phyloP scores from a whole-genome alignment of 1,284 basidiomycete genomes.

The Microbotryum scabiosae region DNA sequence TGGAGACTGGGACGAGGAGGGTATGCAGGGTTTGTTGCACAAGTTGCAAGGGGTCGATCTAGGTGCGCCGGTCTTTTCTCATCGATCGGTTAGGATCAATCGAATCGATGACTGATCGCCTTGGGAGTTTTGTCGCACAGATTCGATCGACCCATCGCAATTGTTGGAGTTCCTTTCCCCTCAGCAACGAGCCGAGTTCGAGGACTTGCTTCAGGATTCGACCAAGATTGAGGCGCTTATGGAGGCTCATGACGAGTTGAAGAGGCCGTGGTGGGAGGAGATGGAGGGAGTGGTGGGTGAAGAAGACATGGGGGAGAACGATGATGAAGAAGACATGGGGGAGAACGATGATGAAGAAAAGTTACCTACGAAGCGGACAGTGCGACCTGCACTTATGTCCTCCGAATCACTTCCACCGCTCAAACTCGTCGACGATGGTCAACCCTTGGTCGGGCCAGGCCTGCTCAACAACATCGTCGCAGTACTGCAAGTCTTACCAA shows the following conservation, averaged over 20 bases:
- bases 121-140: conserved; percentile 2
- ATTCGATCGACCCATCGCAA: conserved; percentile 45
- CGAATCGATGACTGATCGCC: background rate
- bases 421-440: conserved; percentile 3
- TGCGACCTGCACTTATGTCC: conserved; percentile 2
- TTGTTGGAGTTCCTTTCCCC: conserved; percentile 57
- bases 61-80: conserved; percentile 44
- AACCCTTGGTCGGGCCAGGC: background rate
- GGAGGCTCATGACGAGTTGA: no score
- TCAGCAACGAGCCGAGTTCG: conserved; percentile 54
- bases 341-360: background rate
- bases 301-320: background rate
- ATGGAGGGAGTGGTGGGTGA: background rate
- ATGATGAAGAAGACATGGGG: background rate
- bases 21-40: conserved; percentile 27
- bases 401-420: conserved; percentile 7
- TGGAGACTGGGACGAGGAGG: background rate
- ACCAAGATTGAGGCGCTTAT: conserved; percentile 53
- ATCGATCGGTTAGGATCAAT: no score
- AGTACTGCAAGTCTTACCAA: conserved; percentile 14
- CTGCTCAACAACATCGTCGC: conserved; percentile 22
- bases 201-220: conserved; percentile 52
- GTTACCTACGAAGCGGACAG: no score
- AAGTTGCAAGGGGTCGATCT: conserved; percentile 52
- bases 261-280: no score